These are phyloP conservation scores for Sarocladium kiliense DNA, from an alignment of 2,329 filamentous ascomycete species.

Conservation along the genomic window DNA sequence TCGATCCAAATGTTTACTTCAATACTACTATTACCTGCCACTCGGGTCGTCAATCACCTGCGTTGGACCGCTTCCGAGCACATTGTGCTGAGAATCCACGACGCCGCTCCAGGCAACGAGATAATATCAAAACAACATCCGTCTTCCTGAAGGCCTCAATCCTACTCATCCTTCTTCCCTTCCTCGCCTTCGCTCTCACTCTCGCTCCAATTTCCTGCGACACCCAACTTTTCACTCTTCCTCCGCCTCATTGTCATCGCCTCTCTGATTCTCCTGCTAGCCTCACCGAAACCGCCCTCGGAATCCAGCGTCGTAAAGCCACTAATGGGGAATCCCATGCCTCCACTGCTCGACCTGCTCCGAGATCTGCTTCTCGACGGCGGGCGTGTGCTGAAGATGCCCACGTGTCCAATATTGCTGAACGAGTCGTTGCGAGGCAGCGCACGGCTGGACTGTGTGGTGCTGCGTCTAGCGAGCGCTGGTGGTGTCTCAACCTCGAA, in stretches of 20 bases:
- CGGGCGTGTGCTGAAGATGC: slow-evolving; percentile 85
- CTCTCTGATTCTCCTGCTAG: slow-evolving; percentile 75
- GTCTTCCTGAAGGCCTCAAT: slow-evolving; percentile 3
- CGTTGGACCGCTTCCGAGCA: no score
- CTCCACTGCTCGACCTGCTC: slow-evolving; percentile 65
- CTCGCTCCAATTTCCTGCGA: slow-evolving; percentile 27
- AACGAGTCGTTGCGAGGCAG: slow-evolving; percentile 88
- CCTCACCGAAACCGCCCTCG: slow-evolving; percentile 72
- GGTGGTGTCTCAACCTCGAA: slow-evolving; percentile 33
- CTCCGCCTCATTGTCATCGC: slow-evolving; percentile 67
- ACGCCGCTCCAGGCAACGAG: background rate
- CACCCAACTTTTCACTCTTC: slow-evolving; percentile 40
- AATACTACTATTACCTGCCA: no score
- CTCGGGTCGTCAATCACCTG: no score
- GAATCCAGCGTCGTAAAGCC: slow-evolving; percentile 64
- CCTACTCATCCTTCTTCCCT: slow-evolving; percentile 34
- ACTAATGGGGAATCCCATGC: slow-evolving; percentile 62
- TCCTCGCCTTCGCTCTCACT: slow-evolving; percentile 37
- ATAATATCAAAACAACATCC: background rate
- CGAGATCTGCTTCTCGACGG: slow-evolving; percentile 72
- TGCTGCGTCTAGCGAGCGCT: slow-evolving; percentile 42
- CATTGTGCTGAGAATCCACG: background rate
- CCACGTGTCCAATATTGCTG: slow-evolving; percentile 79
- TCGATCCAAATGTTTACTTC: no score
- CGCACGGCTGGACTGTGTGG: slow-evolving; percentile 46